These are phyloP conservation scores for Mayamaea pseudoterrestris DNA, from an alignment of 108 stramenopile genomes.

Conservation along the genomic window DNA sequence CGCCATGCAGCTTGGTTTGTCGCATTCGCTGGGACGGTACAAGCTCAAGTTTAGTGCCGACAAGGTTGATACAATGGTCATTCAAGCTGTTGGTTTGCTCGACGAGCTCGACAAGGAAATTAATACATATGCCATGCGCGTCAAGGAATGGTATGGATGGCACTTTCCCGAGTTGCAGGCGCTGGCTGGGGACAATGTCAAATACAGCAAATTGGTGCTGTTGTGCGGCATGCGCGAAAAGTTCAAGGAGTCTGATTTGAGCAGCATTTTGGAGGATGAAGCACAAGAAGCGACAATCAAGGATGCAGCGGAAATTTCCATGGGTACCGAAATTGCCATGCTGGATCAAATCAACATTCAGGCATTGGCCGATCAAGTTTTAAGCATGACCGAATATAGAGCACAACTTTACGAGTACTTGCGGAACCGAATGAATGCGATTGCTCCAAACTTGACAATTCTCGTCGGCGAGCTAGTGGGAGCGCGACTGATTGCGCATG, in stretches of 20 bases:
- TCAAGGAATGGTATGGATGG: conserved; percentile 99
- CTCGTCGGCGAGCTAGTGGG: conserved; percentile 98
- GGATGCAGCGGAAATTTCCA: conserved; percentile 96
- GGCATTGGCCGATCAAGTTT: conserved; percentile 90
- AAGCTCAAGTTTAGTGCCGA: conserved; percentile 99
- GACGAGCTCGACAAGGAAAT: conserved; percentile 99
- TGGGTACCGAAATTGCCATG: conserved; percentile 98
- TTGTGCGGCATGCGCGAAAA: conserved; percentile 83
- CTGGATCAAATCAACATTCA: conserved; percentile 90
- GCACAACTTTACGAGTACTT: conserved; percentile 96
- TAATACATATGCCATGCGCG: conserved; percentile 99
- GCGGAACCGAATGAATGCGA: conserved; percentile 98
- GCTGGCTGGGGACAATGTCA: conserved; percentile 93
- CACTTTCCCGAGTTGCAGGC: conserved; percentile 98
- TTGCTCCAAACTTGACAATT: conserved; percentile 99
- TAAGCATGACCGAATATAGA: conserved; percentile 96
- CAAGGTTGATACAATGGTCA: conserved; percentile 99
- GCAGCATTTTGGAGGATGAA: conserved; percentile 88
- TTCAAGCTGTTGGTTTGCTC: conserved; percentile 98
- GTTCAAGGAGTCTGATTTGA: conserved; percentile 76
- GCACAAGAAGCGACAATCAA: conserved; percentile 79
- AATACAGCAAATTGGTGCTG: conserved; percentile 91
- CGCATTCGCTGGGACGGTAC: conserved; percentile 94
- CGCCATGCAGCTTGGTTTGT: conserved; percentile 94
- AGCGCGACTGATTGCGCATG: conserved; percentile 97